Percentiles rank a stretch among this genome's conserved stretches.
Evolutionary conservation across 371 early-diverging fungal genomes (phyloP).

Genomic region (Syncephalastrum monosporum): DNA sequence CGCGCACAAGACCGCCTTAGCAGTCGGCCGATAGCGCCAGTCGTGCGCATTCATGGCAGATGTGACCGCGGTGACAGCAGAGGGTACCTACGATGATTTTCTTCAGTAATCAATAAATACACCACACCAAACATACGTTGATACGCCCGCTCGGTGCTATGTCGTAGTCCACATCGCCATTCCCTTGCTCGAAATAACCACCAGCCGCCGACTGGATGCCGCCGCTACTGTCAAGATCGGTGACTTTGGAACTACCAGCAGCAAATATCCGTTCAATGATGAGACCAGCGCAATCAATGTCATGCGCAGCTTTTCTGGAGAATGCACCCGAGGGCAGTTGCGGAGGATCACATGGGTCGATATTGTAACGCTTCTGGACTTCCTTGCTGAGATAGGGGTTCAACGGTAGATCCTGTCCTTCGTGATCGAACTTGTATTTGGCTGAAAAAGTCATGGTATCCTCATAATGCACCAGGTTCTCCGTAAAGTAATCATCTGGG

Average conservation of each 20-base stretch:
- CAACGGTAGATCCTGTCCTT: neutral
- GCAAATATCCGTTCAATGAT: conserved; percentile 52
- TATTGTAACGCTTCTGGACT: conserved; percentile 17
- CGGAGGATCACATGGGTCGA: conserved; percentile 24
- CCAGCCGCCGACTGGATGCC: conserved; percentile 22
- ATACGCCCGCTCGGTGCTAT: conserved; percentile 33
- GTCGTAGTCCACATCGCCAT: conserved; percentile 38
- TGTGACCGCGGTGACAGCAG: conserved; percentile 48
- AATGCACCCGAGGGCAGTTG: conserved; percentile 17
- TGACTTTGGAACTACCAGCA: conserved; percentile 33
- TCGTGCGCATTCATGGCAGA: conserved; percentile 36
- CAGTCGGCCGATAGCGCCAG: conserved; percentile 56
- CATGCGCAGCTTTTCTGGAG: conserved; percentile 47
- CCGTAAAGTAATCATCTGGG: conserved; percentile 47
- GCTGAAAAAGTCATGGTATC: conserved; percentile 51
- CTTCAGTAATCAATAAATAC: neutral
- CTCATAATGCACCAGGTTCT: conserved; percentile 60
- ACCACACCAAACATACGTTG: conserved; percentile 16
- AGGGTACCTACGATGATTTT: conserved; percentile 32
- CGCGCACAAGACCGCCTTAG: conserved; percentile 53
- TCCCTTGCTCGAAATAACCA: conserved; percentile 37
- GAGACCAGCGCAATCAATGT: conserved; percentile 55
- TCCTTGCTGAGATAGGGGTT: conserved; percentile 20
- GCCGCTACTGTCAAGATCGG: conserved; percentile 28
- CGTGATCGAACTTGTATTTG: conserved; percentile 40